phyloP scores from a whole-genome alignment of 805 yeast species.

The Allodekkera sacchari region DNA sequence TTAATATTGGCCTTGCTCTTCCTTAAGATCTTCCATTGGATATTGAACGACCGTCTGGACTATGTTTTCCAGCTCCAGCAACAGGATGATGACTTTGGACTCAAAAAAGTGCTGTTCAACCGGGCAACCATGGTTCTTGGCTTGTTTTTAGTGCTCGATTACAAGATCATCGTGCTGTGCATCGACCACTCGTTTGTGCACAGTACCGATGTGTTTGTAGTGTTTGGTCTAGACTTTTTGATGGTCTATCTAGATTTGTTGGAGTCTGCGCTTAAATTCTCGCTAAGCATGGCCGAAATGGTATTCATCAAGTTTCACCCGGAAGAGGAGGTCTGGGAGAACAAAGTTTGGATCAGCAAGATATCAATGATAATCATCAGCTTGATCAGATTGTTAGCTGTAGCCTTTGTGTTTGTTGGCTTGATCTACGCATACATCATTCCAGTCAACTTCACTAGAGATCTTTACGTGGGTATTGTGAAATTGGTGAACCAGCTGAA shows the following conservation, averaged over 20 bases:
- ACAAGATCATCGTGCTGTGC: slow-evolving; percentile 42
- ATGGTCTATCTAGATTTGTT: slow-evolving; percentile 49
- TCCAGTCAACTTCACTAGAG: slow-evolving; percentile 25
- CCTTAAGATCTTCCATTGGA: slow-evolving; percentile 70
- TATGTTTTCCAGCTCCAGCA: slow-evolving; percentile 36
- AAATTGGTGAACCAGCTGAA: slow-evolving; percentile 25
- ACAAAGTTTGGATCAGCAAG: slow-evolving; percentile 51
- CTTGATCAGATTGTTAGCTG: slow-evolving; percentile 36
- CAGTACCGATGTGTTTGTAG: slow-evolving; percentile 47
- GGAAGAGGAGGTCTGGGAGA: slow-evolving; percentile 68
- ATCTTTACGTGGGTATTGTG: slow-evolving; percentile 20
- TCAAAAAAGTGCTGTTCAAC: slow-evolving; percentile 22
- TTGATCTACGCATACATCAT: slow-evolving; percentile 30
- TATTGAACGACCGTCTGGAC: slow-evolving; percentile 45
- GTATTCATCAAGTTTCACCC: slow-evolving; percentile 33
- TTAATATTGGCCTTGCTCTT: slow-evolving; percentile 32
- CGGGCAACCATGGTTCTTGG: slow-evolving; percentile 37
- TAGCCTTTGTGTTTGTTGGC: slow-evolving; percentile 37
- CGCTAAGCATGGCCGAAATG: slow-evolving; percentile 50
- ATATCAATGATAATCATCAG: slow-evolving; percentile 23
- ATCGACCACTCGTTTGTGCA: slow-evolving; percentile 48
- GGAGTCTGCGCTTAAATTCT: slow-evolving; percentile 35
- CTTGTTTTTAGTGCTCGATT: slow-evolving; percentile 42
- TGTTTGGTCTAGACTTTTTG: slow-evolving; percentile 73
- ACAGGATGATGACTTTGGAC: slow-evolving; percentile 15